Base-by-base conservation (phyloP, 257 asterid genomes). In the Paulownia fortunei region DNA sequence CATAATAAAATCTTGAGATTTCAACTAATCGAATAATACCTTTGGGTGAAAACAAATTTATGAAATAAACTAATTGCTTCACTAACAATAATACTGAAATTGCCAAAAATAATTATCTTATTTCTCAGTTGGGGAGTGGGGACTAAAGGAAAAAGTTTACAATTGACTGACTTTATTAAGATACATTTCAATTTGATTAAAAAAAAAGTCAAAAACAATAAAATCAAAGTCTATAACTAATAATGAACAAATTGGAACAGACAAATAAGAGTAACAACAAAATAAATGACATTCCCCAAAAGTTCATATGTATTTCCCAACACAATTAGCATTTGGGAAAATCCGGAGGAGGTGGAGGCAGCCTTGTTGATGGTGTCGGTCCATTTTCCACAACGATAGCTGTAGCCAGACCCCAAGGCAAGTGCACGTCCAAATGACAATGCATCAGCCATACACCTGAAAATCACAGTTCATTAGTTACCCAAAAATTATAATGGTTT, bases 261-360 rank as follows among this genome's bases (percentile, higher is more conserved):
- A 44, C 8, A 75, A 27, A 8, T 54, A 24, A 60, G 41, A 41
- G 15, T 7, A 21, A 63, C 26, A 51, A 0, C 9, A 24, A 42
- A 68, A 37, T 1, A 64, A 81, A 74, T 32, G 0, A 76, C 26
- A 39, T 21, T 19, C 49, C 54, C 74, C 66, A 63, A 56, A 49
- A 26, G 4, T 30, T 37, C 3, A 67, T 39, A 21, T 6, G 0
- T 2, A 36, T 30, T 65, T 4, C 16, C 39, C 6, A 18, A 65
- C 15, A 37, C 12, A 8, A 34, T 67, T 69, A 87, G 72, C 98
- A 93, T 44, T 79, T 74, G 37, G 98, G 98, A 51, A 86, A 81
- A 86, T 89, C 97, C 0, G 86, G 63, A 0, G 98, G 98, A 0
- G 98, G 98, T 11, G 96, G 93, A 15, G 96, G 96, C 68, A 91